These are phyloP conservation scores for Carex cristatella DNA, from an alignment of 176 grass and related monocot genomes.

Conservation along the genomic window DNA sequence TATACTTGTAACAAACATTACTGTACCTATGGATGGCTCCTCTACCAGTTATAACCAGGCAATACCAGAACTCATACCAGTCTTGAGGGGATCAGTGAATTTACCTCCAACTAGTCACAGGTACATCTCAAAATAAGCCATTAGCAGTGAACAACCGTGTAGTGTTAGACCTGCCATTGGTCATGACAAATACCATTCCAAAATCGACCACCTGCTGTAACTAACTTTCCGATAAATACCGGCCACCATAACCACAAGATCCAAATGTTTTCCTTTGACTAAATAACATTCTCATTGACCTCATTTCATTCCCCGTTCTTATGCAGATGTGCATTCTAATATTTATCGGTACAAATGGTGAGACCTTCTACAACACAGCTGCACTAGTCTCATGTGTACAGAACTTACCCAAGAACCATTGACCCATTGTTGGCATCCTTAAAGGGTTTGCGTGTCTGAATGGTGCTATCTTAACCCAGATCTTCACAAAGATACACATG, in stretches of 20 bases:
- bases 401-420: constrained; percentile 86
- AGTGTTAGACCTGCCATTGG: neutral
- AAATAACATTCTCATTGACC: neutral
- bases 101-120: neutral
- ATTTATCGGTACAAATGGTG: constrained; percentile 82
- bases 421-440: constrained; percentile 72
- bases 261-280: neutral
- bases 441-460: constrained; percentile 91
- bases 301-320: neutral
- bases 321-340: constrained; percentile 81
- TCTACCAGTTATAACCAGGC: neutral
- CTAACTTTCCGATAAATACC: neutral
- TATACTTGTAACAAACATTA: neutral
- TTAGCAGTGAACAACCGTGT: neutral
- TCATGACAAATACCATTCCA: neutral
- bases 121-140: neutral
- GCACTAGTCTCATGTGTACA: constrained; percentile 84
- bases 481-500: constrained; percentile 41
- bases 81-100: neutral
- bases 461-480: constrained; percentile 71
- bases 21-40: neutral
- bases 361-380: constrained; percentile 86
- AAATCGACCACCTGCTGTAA: neutral
- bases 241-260: neutral
- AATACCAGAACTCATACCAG: neutral